phyloP scores from a whole-genome alignment of 2,329 filamentous ascomycete species.

The Claviceps digitariae region DNA sequence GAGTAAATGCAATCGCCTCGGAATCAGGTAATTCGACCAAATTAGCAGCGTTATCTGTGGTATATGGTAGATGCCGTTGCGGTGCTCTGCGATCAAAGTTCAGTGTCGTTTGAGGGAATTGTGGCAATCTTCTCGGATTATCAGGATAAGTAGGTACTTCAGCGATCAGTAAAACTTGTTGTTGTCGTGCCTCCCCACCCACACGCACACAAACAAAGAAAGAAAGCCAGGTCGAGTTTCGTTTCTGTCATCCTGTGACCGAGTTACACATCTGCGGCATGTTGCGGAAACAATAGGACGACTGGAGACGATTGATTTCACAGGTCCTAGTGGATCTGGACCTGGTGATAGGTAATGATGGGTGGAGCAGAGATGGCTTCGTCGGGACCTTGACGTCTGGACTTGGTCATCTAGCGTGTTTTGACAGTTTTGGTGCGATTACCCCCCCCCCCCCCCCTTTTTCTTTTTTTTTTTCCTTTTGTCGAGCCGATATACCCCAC shows the following conservation, averaged over 20 bases:
- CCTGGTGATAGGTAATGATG: not conserved
- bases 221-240: not conserved
- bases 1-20: no score
- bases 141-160: not conserved
- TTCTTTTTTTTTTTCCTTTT: not conserved
- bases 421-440: not conserved
- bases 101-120: not conserved
- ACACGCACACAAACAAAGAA: not conserved
- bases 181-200: conserved; percentile 1
- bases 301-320: not conserved
- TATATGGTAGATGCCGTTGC: no score
- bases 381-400: not conserved
- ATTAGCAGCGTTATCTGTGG: no score
- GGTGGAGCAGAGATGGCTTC: conserved; percentile 1
- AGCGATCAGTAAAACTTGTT: not conserved
- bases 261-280: not conserved
- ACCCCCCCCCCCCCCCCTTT: not conserved
- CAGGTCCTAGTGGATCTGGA: not conserved
- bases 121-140: not conserved
- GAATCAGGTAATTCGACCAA: no score
- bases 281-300: conserved; percentile 1
- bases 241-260: not conserved
- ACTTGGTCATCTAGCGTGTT: not conserved
- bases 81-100: not conserved
- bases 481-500: conserved; percentile 1